phyloP scores from a whole-genome alignment of 2,329 filamentous ascomycete species.

The Diaporthe longicolla region DNA sequence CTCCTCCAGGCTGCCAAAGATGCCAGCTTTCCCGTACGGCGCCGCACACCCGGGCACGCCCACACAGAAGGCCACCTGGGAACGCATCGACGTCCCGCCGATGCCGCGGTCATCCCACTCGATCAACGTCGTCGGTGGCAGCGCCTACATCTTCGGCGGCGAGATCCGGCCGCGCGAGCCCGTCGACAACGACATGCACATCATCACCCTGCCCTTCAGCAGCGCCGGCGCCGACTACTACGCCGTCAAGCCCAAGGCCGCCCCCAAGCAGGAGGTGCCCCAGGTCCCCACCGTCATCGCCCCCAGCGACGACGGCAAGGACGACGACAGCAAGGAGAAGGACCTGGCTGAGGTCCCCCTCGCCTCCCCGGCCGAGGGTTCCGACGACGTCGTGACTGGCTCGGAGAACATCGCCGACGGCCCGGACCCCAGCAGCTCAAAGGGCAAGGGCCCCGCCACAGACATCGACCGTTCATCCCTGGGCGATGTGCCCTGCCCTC shows the following conservation, averaged over 20 bases:
- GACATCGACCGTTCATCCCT: conserved; percentile 44
- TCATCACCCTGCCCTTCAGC: conserved; percentile 72
- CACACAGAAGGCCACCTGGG: conserved; percentile 71
- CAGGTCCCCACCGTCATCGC: conserved; percentile 46
- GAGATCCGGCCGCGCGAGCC: conserved; percentile 75
- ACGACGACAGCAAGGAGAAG: conserved; percentile 51
- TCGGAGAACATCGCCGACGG: conserved; percentile 41
- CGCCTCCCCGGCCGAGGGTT: conserved; percentile 30
- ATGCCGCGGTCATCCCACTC: conserved; percentile 83
- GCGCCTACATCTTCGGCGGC: conserved; percentile 80
- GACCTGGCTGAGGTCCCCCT: conserved; percentile 47
- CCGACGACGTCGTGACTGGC: conserved; percentile 32
- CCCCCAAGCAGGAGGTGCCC: conserved; percentile 44
- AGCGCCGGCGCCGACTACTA: conserved; percentile 72
- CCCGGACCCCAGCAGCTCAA: conserved; percentile 44
- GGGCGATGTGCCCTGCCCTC: conserved; percentile 71
- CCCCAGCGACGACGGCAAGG: conserved; percentile 38
- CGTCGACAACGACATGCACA: conserved; percentile 80
- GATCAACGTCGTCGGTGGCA: conserved; percentile 70
- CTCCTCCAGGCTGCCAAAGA: conserved; percentile 46
- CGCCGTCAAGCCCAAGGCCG: conserved; percentile 64
- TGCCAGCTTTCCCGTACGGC: conserved; percentile 43
- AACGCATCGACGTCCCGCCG: conserved; percentile 66
- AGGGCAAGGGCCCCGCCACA: conserved; percentile 55
- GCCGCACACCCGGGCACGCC: conserved; percentile 43